phyloP scores from a whole-genome alignment of 441 rosid species.

The Mallotus japonicus region DNA sequence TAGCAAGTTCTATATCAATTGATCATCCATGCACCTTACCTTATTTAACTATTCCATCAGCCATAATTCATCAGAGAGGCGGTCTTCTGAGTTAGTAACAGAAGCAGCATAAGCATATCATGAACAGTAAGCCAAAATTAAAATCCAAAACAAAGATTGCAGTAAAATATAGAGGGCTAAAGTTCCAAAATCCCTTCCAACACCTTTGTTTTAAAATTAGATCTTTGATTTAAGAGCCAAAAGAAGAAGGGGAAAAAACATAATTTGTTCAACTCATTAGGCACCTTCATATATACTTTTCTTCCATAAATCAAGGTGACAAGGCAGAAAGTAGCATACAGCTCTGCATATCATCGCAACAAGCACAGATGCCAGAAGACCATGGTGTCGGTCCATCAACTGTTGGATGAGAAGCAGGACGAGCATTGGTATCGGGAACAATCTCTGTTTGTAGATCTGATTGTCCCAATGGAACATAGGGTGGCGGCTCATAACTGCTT shows the following conservation, averaged over 20 bases:
- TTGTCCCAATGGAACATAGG: slow-evolving; percentile 66
- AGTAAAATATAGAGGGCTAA: neutral
- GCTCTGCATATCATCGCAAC: slow-evolving; percentile 95
- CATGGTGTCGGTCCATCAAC: slow-evolving; percentile 44
- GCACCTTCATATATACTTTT: slow-evolving; percentile 52
- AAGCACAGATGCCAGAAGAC: slow-evolving; percentile 98
- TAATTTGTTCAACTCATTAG: slow-evolving; percentile 26
- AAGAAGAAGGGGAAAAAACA: neutral
- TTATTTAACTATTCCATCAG: neutral
- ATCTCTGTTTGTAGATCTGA: slow-evolving; percentile 49
- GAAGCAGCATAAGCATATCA: neutral
- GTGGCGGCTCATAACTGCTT: slow-evolving; percentile 60
- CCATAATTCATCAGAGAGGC: neutral
- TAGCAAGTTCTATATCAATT: neutral
- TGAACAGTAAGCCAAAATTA: neutral
- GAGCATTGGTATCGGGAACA: slow-evolving; percentile 29
- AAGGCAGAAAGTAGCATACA: slow-evolving; percentile 83
- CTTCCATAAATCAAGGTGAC: slow-evolving; percentile 61
- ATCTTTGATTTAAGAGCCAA: neutral
- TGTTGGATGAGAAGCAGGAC: slow-evolving; percentile 14
- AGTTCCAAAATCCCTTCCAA: neutral
- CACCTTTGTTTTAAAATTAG: neutral
- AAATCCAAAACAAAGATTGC: neutral
- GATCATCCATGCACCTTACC: neutral
- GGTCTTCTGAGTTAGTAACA: neutral